These are phyloP conservation scores for Naumovozyma castellii DNA, from an alignment of 805 yeast genomes.

Conservation along the genomic window DNA sequence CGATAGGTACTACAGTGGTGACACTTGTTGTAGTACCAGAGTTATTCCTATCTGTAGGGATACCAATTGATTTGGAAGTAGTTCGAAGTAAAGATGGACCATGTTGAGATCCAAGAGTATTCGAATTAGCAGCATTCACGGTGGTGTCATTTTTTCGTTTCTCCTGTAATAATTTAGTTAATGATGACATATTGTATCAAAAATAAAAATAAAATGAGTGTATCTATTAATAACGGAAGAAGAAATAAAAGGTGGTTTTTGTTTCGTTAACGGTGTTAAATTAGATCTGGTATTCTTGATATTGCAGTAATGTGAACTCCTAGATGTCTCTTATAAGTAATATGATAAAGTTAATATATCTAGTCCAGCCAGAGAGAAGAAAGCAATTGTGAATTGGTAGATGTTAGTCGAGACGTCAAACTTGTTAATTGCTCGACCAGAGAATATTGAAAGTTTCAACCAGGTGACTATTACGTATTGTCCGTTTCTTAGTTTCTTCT, in stretches of 20 bases:
- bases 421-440: no score
- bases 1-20: slow-evolving; percentile 24
- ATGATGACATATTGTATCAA: slow-evolving; percentile 21
- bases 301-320: no score
- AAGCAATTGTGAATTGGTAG: no score
- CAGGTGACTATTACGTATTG: no score
- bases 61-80: slow-evolving; percentile 11
- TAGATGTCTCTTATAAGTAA: no score
- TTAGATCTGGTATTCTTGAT: no score
- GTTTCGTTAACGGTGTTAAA: no score
- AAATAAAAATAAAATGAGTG: not conserved
- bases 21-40: slow-evolving; percentile 18
- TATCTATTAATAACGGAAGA: not conserved
- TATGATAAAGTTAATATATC: no score
- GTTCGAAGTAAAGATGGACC: slow-evolving; percentile 7
- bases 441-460: no score
- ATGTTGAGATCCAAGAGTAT: slow-evolving; percentile 1
- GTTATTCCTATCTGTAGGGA: slow-evolving; percentile 8
- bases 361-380: no score
- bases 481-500: no score
- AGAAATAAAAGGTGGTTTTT: not conserved
- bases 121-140: slow-evolving; percentile 2
- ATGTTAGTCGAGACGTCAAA: no score
- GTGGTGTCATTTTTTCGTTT: slow-evolving; percentile 12
- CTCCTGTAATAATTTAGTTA: slow-evolving; percentile 28